Conservation (phyloP, 768 basidiomycete genomes). For the Pisolithus orientalis region DNA sequence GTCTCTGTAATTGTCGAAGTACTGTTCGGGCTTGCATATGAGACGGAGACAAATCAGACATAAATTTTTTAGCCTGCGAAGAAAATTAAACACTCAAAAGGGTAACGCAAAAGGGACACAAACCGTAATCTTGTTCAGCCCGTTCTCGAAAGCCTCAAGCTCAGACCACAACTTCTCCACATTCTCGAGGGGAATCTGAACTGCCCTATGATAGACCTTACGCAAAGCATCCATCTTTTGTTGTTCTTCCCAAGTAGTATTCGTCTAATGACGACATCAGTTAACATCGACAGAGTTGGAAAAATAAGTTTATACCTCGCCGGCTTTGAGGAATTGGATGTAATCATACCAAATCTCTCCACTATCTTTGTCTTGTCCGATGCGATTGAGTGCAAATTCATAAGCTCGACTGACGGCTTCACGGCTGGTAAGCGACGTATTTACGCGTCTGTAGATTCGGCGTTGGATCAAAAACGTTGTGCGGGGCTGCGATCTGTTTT, state of each 20-base stretch:
- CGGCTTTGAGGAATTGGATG: constrained; percentile 78
- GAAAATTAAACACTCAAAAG: constrained; percentile 11
- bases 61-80: constrained; percentile 85
- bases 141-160: constrained; percentile 86
- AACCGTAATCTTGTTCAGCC: constrained; percentile 81
- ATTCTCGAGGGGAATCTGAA: constrained; percentile 91
- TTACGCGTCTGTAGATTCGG: constrained; percentile 50
- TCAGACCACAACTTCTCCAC: constrained; percentile 92
- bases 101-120: constrained; percentile 11
- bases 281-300: not conserved
- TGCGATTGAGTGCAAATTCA: constrained; percentile 85
- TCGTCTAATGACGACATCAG: constrained; percentile 36
- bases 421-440: constrained; percentile 59
- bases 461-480: not conserved
- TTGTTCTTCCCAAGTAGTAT: constrained; percentile 90
- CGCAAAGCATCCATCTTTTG: constrained; percentile 92
- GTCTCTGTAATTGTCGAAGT: constrained; percentile 73
- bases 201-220: constrained; percentile 88
- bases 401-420: constrained; percentile 83
- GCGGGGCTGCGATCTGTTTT: constrained; percentile 6
- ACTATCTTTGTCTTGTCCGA: constrained; percentile 89
- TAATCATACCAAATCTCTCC: constrained; percentile 94
- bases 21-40: constrained; percentile 94
- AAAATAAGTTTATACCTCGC: constrained; percentile 48
- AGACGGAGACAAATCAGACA: constrained; percentile 84